Evolutionary conservation across 2,329 filamentous ascomycete genomes (phyloP), one percentile per base, ranked within the genome.

Genomic region (Cordyceps tenuipes): DNA sequence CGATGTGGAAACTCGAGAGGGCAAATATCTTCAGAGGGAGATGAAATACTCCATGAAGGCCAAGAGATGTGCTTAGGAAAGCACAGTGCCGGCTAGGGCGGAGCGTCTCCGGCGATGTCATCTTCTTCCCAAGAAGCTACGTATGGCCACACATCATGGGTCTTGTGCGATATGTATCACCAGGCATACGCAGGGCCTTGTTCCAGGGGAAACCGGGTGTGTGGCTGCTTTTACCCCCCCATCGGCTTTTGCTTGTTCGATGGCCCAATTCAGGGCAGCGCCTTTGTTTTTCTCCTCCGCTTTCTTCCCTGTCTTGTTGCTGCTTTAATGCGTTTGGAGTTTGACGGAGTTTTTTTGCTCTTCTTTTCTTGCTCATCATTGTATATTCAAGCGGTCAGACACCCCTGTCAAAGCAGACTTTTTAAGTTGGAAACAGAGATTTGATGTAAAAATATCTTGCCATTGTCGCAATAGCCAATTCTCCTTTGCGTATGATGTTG

Each of bases 311-410:
- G 10, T 46, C n/a, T 21, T 9, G 17, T 10, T 59, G 7, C 34
- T 34, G 15, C 21, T 52, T 51, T 15, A 41, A 29, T 9, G 51
- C 17, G 17, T 6, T 13, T 15, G 46, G 54, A 39, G 54, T 48
- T 48, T 39, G 29, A 34, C 12, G 49, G 57, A 53, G 48, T 59
- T 53, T 46, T 46, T 59, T 3, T 4, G 10, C 34, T 36, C 1
- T 36, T 6, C 10, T 36, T 36, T 36, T 36, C 13, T 52, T 47
- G 23, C 23, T 51, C 31, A n/a, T 57, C 52, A 36, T 39, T 21
- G 15, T 49, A 49, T 41, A 36, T 57, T 39, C 36, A 15, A 26
- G 44, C 31, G 36, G 60, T 61, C 43, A 54, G 53, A 47, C 52
- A 46, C 23, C n/a, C 26, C 29, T 36, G 41, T 56, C 26, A 29